Evolutionary conservation across 768 basidiomycete genomes (phyloP).

Genomic region (Kwoniella sp.): DNA sequence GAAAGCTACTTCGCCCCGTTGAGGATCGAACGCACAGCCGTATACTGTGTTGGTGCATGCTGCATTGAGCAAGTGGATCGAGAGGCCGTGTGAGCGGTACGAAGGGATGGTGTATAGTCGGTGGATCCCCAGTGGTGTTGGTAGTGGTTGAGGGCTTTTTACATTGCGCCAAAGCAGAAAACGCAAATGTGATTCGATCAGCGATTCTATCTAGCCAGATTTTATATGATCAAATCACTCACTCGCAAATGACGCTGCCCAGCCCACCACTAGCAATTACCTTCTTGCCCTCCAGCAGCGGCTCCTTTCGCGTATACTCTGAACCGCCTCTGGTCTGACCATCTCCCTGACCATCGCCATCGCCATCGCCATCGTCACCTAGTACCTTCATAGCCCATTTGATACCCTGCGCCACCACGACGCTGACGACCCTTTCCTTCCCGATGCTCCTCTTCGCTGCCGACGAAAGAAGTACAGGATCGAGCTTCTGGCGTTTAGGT

Average conservation of each 20-base stretch:
- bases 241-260: constrained; percentile 51
- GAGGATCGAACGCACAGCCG: constrained; percentile 40
- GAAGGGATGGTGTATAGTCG: constrained; percentile 50
- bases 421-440: constrained; percentile 47
- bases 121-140: constrained; percentile 53
- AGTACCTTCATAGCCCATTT: constrained; percentile 50
- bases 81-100: constrained; percentile 42
- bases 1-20: constrained; percentile 49
- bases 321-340: not conserved
- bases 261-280: constrained; percentile 26
- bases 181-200: no score
- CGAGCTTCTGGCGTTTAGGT: constrained; percentile 21
- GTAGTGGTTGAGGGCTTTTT: constrained; percentile 45
- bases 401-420: constrained; percentile 52
- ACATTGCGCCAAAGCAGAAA: no score
- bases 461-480: constrained; percentile 1
- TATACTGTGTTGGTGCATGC: constrained; percentile 47
- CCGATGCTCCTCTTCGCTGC: not conserved
- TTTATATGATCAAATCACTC: no score
- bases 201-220: no score
- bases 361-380: constrained; percentile 18
- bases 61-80: constrained; percentile 37
- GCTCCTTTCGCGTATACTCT: not conserved
- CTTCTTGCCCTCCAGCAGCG: not conserved
- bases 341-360: not conserved